Evolutionary conservation across 148 eudicot genomes (phyloP).

Genomic region (Arbutus unedo): DNA sequence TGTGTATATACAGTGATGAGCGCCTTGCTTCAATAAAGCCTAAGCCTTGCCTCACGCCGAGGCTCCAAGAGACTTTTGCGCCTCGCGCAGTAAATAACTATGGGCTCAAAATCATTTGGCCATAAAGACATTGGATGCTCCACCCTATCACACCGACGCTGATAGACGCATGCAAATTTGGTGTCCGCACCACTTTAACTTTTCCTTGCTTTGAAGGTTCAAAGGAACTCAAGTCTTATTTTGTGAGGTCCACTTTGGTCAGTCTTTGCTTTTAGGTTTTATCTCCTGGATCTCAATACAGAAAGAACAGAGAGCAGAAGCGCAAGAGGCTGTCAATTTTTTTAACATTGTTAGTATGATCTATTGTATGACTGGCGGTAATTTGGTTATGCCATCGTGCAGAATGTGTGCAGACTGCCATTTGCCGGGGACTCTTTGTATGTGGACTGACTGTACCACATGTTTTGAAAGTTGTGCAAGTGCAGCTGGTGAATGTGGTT

Average conservation of each 20-base stretch:
- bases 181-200: no score
- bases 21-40: no score
- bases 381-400: conserved; percentile 20
- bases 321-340: neutral
- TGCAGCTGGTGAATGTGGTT: conserved; percentile 89
- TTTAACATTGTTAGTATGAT: neutral
- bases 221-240: neutral
- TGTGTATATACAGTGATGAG: no score
- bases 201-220: conserved; percentile 13
- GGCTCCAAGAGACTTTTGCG: no score
- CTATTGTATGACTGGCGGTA: neutral
- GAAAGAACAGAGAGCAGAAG: conserved; percentile 1
- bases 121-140: no score
- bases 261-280: neutral
- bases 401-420: conserved; percentile 85
- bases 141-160: no score
- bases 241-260: neutral
- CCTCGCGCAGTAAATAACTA: no score
- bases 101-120: no score
- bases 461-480: conserved; percentile 81
- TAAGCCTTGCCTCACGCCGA: no score
- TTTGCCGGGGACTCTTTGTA: conserved; percentile 83
- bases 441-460: conserved; percentile 90
- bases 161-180: no score
- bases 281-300: neutral